Evolutionary conservation across 2,329 filamentous ascomycete species (phyloP).

Genomic region (Diplodia seriata): DNA sequence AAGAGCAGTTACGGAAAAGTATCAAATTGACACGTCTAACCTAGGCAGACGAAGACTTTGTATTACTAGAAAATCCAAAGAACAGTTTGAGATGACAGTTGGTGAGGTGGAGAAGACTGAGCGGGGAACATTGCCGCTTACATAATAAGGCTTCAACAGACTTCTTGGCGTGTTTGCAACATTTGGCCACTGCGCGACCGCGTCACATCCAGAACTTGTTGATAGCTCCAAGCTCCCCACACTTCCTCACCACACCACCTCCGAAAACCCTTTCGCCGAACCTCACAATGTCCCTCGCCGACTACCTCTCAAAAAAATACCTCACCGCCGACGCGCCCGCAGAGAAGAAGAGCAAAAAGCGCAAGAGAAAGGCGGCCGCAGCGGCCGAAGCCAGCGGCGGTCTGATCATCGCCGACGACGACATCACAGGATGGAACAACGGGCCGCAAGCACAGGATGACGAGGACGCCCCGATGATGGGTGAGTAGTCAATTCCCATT

Average conservation of each 20-base stretch:
- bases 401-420: constrained; percentile 60
- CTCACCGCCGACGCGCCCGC: constrained; percentile 67
- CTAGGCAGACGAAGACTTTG: neutral
- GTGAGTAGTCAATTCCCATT: constrained; percentile 40
- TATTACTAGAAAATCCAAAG: neutral
- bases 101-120: neutral
- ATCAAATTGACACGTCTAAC: too few species aligned
- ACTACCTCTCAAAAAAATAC: constrained; percentile 92
- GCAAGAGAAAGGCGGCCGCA: constrained; percentile 54
- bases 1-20: too few species aligned
- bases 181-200: neutral
- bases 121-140: neutral
- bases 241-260: constrained; percentile 17
- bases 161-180: constrained; percentile 19
- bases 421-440: constrained; percentile 59
- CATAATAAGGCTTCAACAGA: neutral
- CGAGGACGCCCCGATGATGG: constrained; percentile 59
- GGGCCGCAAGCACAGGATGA: constrained; percentile 62
- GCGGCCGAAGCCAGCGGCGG: constrained; percentile 44
- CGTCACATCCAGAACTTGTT: constrained; percentile 31
- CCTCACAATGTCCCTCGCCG: constrained; percentile 69
- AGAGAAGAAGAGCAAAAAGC: constrained; percentile 60
- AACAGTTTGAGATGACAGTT: neutral
- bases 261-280: neutral
- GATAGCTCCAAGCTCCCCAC: constrained; percentile 22